phyloP scores from a whole-genome alignment of 768 basidiomycete genomes.

The Scleroderma bovista region DNA sequence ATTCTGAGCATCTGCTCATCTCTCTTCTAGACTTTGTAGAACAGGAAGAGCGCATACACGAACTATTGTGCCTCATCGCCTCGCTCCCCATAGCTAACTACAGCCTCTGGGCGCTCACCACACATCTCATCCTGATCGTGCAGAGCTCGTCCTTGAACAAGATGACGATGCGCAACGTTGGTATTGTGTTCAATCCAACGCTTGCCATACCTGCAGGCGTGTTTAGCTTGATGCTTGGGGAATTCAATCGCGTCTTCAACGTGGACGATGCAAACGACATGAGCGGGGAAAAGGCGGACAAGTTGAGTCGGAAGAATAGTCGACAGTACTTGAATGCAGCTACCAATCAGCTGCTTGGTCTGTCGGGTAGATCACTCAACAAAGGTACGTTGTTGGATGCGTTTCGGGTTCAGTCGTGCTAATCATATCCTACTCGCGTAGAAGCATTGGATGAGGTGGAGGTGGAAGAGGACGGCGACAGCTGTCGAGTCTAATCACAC shows the following conservation, averaged over 20 bases:
- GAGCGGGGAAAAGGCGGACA: constrained; percentile 28
- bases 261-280: constrained; percentile 43
- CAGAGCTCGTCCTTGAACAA: constrained; percentile 88
- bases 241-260: constrained; percentile 92
- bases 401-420: constrained; percentile 1
- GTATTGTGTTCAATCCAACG: constrained; percentile 97
- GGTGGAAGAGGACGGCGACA: constrained; percentile 71
- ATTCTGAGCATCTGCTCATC: not conserved
- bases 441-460: constrained; percentile 53
- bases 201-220: constrained; percentile 97
- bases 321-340: constrained; percentile 79
- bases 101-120: constrained; percentile 86
- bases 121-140: constrained; percentile 92
- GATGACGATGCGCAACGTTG: constrained; percentile 98
- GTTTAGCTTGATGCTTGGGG: constrained; percentile 89
- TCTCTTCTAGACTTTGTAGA: constrained; percentile 72
- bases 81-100: constrained; percentile 90
- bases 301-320: constrained; percentile 67
- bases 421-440: constrained; percentile 13
- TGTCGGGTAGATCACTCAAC: constrained; percentile 58
- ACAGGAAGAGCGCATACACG: constrained; percentile 79
- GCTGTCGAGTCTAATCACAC: constrained; percentile 40
- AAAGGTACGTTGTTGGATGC: constrained; percentile 42
- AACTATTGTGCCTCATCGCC: constrained; percentile 82
- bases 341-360: constrained; percentile 76